These are phyloP conservation scores for Chalaropsis ovoidea DNA, from an alignment of 2,329 filamentous ascomycete species.

Conservation along the genomic window DNA sequence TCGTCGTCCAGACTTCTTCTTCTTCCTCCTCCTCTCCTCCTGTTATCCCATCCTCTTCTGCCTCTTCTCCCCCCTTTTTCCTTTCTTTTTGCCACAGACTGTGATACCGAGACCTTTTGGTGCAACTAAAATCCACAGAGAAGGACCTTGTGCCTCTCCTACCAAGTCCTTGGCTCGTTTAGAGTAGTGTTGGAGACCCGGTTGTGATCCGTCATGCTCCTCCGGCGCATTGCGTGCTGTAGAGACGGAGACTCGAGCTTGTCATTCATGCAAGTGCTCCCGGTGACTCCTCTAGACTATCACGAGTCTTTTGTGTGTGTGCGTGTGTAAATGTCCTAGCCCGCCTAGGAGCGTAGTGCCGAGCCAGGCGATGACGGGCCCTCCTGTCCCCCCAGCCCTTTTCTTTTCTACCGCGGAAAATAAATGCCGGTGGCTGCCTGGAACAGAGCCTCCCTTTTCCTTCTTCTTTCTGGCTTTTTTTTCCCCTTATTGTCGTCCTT, in stretches of 20 bases:
- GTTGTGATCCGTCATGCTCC: neutral
- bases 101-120: slow-evolving; percentile 1
- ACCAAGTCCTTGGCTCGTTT: slow-evolving; percentile 9
- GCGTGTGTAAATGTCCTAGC: neutral
- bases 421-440: neutral
- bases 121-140: neutral
- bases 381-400: no score
- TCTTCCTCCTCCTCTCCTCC: slow-evolving; percentile 1
- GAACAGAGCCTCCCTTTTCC: neutral
- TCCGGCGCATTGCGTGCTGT: neutral
- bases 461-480: no score
- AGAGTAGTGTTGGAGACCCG: neutral
- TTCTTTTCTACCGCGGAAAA: neutral
- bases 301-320: neutral
- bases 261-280: neutral
- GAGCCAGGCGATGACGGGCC: neutral
- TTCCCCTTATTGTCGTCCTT: neutral
- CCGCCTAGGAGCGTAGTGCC: neutral
- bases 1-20: neutral
- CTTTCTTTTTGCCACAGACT: slow-evolving; percentile 1
- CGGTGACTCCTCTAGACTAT: neutral
- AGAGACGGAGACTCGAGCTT: neutral
- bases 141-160: neutral
- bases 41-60: neutral
- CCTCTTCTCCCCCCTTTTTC: neutral